phyloP scores from a whole-genome alignment of 2,329 filamentous ascomycete species.

The Calonectria crousiana region DNA sequence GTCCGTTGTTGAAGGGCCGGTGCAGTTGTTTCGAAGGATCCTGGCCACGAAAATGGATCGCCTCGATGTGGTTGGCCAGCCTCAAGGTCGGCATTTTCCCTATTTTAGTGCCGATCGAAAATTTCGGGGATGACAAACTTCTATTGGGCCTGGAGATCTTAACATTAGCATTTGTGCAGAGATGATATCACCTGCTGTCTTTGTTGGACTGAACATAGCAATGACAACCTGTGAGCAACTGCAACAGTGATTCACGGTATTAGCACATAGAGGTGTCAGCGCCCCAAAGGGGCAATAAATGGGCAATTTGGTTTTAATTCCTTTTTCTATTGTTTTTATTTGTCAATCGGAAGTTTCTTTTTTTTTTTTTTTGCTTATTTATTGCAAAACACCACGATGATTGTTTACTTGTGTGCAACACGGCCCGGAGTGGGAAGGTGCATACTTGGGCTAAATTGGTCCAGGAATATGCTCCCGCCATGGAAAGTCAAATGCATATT shows the following conservation, averaged over 20 bases:
- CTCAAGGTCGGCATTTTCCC: slow-evolving; percentile 18
- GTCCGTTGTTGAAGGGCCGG: slow-evolving; percentile 33
- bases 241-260: background rate
- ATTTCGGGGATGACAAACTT: too few relatives aligned
- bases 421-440: background rate
- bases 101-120: background rate
- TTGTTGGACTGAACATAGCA: background rate
- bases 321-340: background rate
- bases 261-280: background rate
- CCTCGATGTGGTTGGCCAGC: slow-evolving; percentile 36
- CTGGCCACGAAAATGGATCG: background rate
- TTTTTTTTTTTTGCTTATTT: background rate
- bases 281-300: background rate
- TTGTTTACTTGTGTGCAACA: background rate
- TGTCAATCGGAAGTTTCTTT: background rate
- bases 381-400: background rate
- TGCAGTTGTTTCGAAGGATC: background rate
- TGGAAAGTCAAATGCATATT: background rate
- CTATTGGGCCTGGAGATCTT: background rate
- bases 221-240: background rate
- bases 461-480: background rate
- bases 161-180: background rate
- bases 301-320: background rate
- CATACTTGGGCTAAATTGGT: background rate
- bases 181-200: background rate